Percentiles rank a stretch among this genome's conserved stretches.
Conservation (phyloP, 352 stramenopile species). For the Globisporangium paddicum region DNA sequence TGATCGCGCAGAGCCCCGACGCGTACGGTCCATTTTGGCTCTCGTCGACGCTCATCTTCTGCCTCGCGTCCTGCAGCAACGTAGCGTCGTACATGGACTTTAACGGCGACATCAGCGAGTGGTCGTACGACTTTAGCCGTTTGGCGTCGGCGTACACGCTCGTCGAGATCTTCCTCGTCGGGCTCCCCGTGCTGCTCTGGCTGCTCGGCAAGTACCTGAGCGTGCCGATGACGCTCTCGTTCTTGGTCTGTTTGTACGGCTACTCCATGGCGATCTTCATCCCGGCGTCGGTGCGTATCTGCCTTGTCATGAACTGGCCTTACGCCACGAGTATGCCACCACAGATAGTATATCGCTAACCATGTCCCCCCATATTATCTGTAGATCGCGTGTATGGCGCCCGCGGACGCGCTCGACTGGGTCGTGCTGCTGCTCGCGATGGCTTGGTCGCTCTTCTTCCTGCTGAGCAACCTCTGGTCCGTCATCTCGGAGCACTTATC, state of each 20-base stretch:
- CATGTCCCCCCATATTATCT: neutral
- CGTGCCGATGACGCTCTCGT: conserved; percentile 71
- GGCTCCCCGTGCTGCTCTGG: conserved; percentile 74
- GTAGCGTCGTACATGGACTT: conserved; percentile 80
- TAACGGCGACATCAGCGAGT: conserved; percentile 45
- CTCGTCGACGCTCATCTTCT: conserved; percentile 84
- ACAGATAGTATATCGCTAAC: neutral
- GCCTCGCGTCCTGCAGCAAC: conserved; percentile 81
- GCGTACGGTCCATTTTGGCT: conserved; percentile 85
- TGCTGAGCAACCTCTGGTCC: conserved; percentile 75
- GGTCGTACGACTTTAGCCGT: conserved; percentile 81
- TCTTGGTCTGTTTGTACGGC: conserved; percentile 80
- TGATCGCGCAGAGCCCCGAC: conserved; percentile 52
- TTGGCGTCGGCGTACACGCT: conserved; percentile 75
- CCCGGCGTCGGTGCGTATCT: conserved; percentile 50
- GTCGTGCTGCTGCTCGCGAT: conserved; percentile 75
- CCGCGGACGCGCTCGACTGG: conserved; percentile 74
- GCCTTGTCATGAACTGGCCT: neutral
- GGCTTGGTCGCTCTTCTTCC: conserved; percentile 82
- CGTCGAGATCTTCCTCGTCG: conserved; percentile 72
- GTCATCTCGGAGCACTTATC: conserved; percentile 73
- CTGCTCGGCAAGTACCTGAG: conserved; percentile 73
- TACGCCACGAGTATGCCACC: neutral
- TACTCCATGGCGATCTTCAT: conserved; percentile 86
- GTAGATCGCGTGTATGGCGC: conserved; percentile 74